Evolutionary conservation across 1,139 yeast genomes (phyloP), one percentile per base, ranked within the genome.

Genomic region (Magnusiomyces ingens): DNA sequence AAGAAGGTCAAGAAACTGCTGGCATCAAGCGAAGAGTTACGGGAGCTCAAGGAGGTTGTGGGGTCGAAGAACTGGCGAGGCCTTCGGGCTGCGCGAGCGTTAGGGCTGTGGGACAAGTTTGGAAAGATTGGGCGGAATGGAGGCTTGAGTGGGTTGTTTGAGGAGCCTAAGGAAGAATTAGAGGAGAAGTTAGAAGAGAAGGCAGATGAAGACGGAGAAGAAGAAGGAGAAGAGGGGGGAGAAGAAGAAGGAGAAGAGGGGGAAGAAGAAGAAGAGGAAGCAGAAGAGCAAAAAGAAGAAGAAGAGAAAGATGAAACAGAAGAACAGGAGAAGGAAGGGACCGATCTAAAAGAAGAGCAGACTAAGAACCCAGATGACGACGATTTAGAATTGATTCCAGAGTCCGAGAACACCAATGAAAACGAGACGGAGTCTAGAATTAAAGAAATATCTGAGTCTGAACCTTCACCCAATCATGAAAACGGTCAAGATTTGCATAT

Each of bases 31-130:
- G 48, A 41, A 10, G 59, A 53, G 29, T 49, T 17, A 29, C 52
- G 51, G 15, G 55, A 55, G 35, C 42, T 46, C 11, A 52, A 48
- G 19, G 58, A 59, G 35, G 44, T 45, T 18, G 36, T 58, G n/a
- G 63, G 64, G 1, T 63, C 68, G 2, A 53, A 58, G 17, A 65
- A 60, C 2, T 68, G 71, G 71, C 57, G 68, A 45, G 71, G 70
- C 2, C 55, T 68, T 21, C 58, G 71, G 15, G 67, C 70, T 2
- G 69, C 71, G 17, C 52, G 71, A 29, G 63, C 59, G 18, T 62
- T 59, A 22, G 69, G 69, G 1, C 46, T 57, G 35, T 67, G 71
- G 70, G 58, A 60, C 41, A 57, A 59, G 46, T 67, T 67, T 56
- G 64, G 62, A 3, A 54, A 53, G 15, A 64, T 65, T 13, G n/a